A percentile compares a stretch with the other conserved stretches of the same genome.
These are phyloP conservation scores for Starmerella geochares DNA, from an alignment of 805 yeast species.

Conservation along the genomic window DNA sequence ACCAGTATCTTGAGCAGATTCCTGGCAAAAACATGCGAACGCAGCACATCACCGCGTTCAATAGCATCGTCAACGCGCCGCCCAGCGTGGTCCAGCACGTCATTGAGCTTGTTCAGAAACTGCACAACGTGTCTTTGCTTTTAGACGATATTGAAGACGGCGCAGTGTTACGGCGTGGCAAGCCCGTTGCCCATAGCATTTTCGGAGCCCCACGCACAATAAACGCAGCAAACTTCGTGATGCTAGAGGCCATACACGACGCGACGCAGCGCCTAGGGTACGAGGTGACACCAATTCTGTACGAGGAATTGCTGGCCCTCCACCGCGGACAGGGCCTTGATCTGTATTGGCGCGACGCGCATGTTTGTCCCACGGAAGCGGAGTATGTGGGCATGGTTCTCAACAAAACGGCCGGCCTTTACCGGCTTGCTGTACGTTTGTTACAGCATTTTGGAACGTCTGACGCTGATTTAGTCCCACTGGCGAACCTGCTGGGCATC, in stretches of 20 bases:
- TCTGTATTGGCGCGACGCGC: conserved; percentile 72
- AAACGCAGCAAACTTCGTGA: conserved; percentile 73
- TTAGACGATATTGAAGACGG: conserved; percentile 86
- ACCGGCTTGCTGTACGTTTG: conserved; percentile 60
- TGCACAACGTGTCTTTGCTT: conserved; percentile 58
- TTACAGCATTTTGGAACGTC: conserved; percentile 37
- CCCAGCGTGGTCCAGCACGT: conserved; percentile 34
- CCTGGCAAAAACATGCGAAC: conserved; percentile 51
- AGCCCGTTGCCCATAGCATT: conserved; percentile 64
- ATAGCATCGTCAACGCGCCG: conserved; percentile 41
- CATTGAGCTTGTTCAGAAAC: conserved; percentile 42
- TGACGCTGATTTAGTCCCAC: conserved; percentile 37
- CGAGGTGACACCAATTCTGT: conserved; percentile 36
- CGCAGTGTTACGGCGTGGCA: conserved; percentile 62
- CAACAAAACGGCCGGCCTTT: conserved; percentile 83
- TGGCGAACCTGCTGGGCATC: conserved; percentile 70
- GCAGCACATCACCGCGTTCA: conserved; percentile 43
- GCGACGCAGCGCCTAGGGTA: conserved; percentile 33
- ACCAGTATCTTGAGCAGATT: conserved; percentile 39
- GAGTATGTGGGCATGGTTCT: conserved; percentile 72
- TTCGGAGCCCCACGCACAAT: conserved; percentile 74
- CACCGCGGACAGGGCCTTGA: conserved; percentile 90
- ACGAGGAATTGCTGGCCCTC: conserved; percentile 66
- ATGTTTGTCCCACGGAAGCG: conserved; percentile 46
- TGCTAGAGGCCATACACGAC: conserved; percentile 56